Evolutionary conservation across 176 grass and related monocot species (phyloP).

Genomic region (Coix lacrymajobi): DNA sequence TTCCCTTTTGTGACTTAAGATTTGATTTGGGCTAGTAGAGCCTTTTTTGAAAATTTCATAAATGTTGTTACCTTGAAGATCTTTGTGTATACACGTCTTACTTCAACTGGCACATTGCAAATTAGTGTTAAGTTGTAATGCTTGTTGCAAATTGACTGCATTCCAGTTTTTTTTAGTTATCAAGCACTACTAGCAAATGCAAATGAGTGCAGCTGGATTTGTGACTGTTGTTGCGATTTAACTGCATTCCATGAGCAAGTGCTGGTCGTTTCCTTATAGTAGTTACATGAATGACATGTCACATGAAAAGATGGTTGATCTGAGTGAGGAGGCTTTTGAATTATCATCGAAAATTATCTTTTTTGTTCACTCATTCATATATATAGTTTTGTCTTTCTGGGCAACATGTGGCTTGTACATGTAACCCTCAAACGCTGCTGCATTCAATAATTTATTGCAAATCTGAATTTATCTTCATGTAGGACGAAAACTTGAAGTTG

Average conservation of each 20-base stretch:
- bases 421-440: too few species aligned
- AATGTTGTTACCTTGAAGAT: neutral
- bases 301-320: too few species aligned
- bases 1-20: neutral
- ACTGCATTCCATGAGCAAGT: neutral
- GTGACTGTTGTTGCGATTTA: neutral
- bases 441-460: too few species aligned
- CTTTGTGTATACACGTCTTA: neutral
- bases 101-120: neutral
- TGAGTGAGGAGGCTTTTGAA: too few species aligned
- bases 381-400: too few species aligned
- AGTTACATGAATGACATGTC: too few species aligned
- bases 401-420: too few species aligned
- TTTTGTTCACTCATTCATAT: too few species aligned
- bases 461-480: too few species aligned
- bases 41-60: neutral
- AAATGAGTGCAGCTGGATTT: neutral
- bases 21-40: neutral
- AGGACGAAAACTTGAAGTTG: too few species aligned
- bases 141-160: neutral
- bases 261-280: too few species aligned
- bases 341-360: too few species aligned
- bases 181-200: neutral
- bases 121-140: neutral
- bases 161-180: neutral